Evolutionary conservation across 352 stramenopile species (phyloP).

Genomic region (Pythium rhizo-oryzae): DNA sequence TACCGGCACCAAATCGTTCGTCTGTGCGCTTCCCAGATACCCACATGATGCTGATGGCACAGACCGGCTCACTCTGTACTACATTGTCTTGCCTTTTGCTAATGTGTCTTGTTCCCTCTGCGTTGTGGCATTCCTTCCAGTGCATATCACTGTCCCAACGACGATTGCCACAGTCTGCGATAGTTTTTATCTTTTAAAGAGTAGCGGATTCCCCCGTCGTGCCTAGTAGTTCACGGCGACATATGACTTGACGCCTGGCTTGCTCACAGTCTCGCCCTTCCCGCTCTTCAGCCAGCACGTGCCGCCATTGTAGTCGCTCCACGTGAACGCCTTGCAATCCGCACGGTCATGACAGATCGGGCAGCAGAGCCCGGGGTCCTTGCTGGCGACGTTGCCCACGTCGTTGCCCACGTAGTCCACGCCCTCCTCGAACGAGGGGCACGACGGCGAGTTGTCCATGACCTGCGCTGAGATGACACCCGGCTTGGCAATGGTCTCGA

Average conservation of each 20-base stretch:
- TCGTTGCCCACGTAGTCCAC: conserved; percentile 17
- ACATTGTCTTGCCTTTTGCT: too few species aligned
- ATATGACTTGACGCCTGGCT: conserved; percentile 10
- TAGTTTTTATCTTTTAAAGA: too few species aligned
- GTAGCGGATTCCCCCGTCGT: too few species aligned
- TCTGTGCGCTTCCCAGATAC: too few species aligned
- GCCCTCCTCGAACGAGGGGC: neutral
- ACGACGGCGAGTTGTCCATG: neutral
- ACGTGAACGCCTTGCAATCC: conserved; percentile 26
- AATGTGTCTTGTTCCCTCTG: too few species aligned
- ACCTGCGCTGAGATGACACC: neutral
- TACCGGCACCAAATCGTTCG: too few species aligned
- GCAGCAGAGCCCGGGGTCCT: conserved; percentile 1
- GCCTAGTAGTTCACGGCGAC: conserved; percentile 10
- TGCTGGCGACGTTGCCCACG: neutral
- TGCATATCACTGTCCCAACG: too few species aligned
- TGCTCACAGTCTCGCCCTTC: neutral
- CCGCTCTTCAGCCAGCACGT: conserved; percentile 60
- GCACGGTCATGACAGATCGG: neutral
- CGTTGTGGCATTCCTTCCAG: too few species aligned
- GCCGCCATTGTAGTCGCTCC: conserved; percentile 51
- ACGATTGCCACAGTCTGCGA: too few species aligned
- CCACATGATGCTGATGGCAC: too few species aligned
- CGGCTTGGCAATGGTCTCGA: neutral
- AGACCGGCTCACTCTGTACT: too few species aligned